Evolutionary conservation across 345 rosid genomes (phyloP).

Genomic region (Litchi chinensis): DNA sequence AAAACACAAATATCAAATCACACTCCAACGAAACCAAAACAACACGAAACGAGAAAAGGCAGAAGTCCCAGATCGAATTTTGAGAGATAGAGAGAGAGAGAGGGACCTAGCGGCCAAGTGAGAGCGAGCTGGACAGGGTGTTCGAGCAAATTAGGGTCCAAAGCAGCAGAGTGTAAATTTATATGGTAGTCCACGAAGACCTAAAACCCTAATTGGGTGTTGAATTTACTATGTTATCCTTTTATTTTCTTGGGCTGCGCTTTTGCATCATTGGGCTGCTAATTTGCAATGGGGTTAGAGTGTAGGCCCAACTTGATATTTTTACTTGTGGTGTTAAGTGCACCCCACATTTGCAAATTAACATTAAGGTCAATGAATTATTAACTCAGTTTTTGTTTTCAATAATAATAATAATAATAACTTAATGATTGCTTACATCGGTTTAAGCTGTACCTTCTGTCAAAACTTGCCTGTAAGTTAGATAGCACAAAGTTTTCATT

Average conservation of each 20-base stretch:
- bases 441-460: too few relatives aligned
- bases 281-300: neutral
- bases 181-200: neutral
- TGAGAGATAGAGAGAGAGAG: neutral
- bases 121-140: neutral
- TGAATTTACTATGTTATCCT: neutral
- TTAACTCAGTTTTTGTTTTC: too few relatives aligned
- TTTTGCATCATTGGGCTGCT: too few relatives aligned
- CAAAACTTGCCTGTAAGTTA: too few relatives aligned
- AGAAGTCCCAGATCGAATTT: neutral
- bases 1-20: neutral
- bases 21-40: neutral
- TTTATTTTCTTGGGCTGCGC: neutral
- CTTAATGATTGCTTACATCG: too few relatives aligned
- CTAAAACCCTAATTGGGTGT: slow-evolving; percentile 1
- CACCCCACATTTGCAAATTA: neutral
- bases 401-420: too few relatives aligned
- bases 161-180: neutral
- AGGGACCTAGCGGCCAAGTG: neutral
- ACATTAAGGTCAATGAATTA: neutral
- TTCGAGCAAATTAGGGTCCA: neutral
- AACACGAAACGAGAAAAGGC: neutral
- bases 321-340: neutral
- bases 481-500: too few relatives aligned
- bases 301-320: neutral